Conservation (phyloP, 2,329 filamentous ascomycete genomes). For the Aspergillus vadensis region DNA sequence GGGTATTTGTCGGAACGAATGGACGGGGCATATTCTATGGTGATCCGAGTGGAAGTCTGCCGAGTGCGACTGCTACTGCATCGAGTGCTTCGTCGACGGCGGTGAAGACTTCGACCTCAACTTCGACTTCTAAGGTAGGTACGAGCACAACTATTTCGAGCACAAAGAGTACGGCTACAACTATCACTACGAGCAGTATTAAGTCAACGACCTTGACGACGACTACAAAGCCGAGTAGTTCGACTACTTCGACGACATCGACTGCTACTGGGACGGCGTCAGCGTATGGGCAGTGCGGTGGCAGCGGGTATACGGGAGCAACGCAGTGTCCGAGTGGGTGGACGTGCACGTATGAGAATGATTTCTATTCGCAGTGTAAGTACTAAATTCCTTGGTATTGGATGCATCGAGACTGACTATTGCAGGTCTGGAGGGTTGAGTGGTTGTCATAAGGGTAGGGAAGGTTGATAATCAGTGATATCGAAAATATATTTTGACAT, state of each 20-base stretch:
- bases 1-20: constrained; percentile 38
- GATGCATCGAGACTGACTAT: neutral
- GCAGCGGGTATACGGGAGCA: constrained; percentile 20
- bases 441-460: neutral
- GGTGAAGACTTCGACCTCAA: neutral
- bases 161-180: neutral
- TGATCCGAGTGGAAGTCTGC: constrained; percentile 22
- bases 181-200: constrained; percentile 9
- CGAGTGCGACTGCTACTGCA: constrained; percentile 24
- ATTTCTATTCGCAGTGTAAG: constrained; percentile 23
- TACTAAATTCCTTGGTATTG: neutral
- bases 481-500: too few relatives aligned
- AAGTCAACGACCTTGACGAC: constrained; percentile 15
- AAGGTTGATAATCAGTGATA: too few relatives aligned
- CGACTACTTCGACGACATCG: constrained; percentile 8
- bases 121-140: neutral
- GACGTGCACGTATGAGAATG: constrained; percentile 18
- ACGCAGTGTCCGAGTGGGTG: constrained; percentile 21
- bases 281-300: constrained; percentile 24
- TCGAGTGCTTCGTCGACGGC: constrained; percentile 16
- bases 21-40: constrained; percentile 39
- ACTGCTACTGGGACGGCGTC: constrained; percentile 11
- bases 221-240: neutral
- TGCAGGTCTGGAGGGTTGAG: neutral
- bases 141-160: neutral